Base-by-base conservation (phyloP, 441 rosid genomes). In the Gossypium davidsonii region DNA sequence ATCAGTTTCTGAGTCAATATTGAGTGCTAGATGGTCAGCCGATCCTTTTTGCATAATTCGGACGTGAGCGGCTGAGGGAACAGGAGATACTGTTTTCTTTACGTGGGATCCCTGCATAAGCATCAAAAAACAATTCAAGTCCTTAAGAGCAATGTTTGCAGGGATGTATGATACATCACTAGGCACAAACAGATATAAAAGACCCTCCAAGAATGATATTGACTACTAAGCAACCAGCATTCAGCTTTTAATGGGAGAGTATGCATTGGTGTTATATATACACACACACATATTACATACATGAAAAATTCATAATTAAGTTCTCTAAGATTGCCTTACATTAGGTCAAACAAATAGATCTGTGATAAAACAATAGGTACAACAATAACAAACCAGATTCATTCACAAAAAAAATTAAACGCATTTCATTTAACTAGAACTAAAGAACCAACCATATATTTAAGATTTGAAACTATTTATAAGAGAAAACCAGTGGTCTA, bases 21-120 rank as follows among this genome's bases (percentile, higher is more conserved):
- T 87, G 56, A 94, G 87, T 42, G 91, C 87, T 48, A 92, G 98
- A 81, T 94, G 98, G 68, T 94, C 98, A 0, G 89, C 71, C 25
- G 99, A 90, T 66, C 93, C 99, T 81, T 94, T 94, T 75, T 92
- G 86, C 89, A 80, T 79, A 10, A 90, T 87, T 84, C 98, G 87
- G 48, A 85, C 82, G 18, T 88, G 97, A 71, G 97, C 92, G 81
- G 99, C 94, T 0, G 90, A 79, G 68, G 94, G 78, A 73, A 81
- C 89, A 66, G 94, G 81, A 73, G 92, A 70, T 74, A 81, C 61
- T 58, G 83, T 46, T 31, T 77, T 88, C 78, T 84, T 91, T 3
- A 77, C 93, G 75, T 73, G 73, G 18, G 87, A 67, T 70, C 82
- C 91, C 97, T 94, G 86, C 73, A 83, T 34, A 75, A 60, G 67